Base-by-base conservation (phyloP, 2,329 filamentous ascomycete genomes). In the Aspergillus brunneoviolaceus region DNA sequence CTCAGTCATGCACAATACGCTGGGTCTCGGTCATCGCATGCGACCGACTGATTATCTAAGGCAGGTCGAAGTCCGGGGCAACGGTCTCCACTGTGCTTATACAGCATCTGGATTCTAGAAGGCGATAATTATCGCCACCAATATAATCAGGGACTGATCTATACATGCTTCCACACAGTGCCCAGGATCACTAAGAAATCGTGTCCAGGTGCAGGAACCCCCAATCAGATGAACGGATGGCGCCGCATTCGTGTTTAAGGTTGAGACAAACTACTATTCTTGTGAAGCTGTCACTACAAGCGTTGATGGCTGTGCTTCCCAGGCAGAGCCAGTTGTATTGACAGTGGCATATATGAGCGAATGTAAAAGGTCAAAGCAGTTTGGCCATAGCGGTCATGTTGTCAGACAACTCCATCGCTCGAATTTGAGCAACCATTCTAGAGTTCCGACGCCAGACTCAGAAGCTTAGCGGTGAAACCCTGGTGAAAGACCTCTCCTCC, bases 31-130 rank as follows among this genome's bases (percentile, higher is more conserved):
- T 16, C 39, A 14, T n/a, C 14, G 9, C 27, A 45, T 55, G 39
- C 39, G 25, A 23, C 35, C 39, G 35, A 55, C 27, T 48, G 53
- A 49, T 55, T 55, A 55, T 47, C 45, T 49, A 55, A 55, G 53
- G 21, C 48, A 47, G 53, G 42, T 9, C 27, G 11, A 35, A 49
- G 27, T 55, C 53, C 48, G 53, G 53, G 53, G 53, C 53, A 48
- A 55, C 33, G 12, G 47, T 49, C 57, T 47, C 57, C 57, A 54
- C 57, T 31, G 23, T 33, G 50, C 54, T 58, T 58, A 58, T 52
- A 48, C 42, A 58, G 29, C 57, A 27, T 54, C 31, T 31, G 31
- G 56, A 12, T 54, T 54, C 57, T 54, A 54, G 57, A 58, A 58
- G 51, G 51, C 7, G n/a, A n/a, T 6, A 3, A 16, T 12, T 14